Conservation (phyloP, 257 asterid species). For the Apocynum venetum region DNA sequence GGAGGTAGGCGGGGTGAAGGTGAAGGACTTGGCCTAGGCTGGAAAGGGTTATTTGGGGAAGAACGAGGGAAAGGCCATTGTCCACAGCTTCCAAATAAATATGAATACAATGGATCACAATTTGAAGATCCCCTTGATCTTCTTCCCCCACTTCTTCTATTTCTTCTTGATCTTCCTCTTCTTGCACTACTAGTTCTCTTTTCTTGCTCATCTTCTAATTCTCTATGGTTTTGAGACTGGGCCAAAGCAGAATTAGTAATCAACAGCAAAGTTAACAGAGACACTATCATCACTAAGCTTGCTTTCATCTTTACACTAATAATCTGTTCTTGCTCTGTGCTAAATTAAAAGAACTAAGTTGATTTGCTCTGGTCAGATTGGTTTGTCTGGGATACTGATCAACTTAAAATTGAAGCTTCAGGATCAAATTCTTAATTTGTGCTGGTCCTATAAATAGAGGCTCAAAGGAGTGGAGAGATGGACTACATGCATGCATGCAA, state of each 20-base stretch:
- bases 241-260: slow-evolving; percentile 27
- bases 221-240: slow-evolving; percentile 12
- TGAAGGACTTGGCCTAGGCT: slow-evolving; percentile 20
- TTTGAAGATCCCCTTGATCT: slow-evolving; percentile 17
- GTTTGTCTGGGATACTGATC: too few species aligned
- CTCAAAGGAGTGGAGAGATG: neutral
- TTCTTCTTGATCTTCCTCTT: slow-evolving; percentile 13
- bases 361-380: too few species aligned
- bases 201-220: slow-evolving; percentile 29
- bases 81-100: slow-evolving; percentile 31
- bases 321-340: too few species aligned
- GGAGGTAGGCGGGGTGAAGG: slow-evolving; percentile 20
- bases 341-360: too few species aligned
- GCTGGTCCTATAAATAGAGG: neutral
- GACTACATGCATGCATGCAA: neutral
- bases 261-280: slow-evolving; percentile 31
- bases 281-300: slow-evolving; percentile 14
- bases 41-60: slow-evolving; percentile 30
- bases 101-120: slow-evolving; percentile 33
- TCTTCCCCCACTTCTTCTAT: slow-evolving; percentile 14
- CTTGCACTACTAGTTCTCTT: slow-evolving; percentile 19
- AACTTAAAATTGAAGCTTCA: too few species aligned
- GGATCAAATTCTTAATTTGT: neutral
- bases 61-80: slow-evolving; percentile 36
- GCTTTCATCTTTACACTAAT: slow-evolving; percentile 23